Percentiles rank a stretch among this genome's conserved stretches.
Evolutionary conservation across 148 eudicot genomes (phyloP).

Genomic region (Talinum fruticosum): DNA sequence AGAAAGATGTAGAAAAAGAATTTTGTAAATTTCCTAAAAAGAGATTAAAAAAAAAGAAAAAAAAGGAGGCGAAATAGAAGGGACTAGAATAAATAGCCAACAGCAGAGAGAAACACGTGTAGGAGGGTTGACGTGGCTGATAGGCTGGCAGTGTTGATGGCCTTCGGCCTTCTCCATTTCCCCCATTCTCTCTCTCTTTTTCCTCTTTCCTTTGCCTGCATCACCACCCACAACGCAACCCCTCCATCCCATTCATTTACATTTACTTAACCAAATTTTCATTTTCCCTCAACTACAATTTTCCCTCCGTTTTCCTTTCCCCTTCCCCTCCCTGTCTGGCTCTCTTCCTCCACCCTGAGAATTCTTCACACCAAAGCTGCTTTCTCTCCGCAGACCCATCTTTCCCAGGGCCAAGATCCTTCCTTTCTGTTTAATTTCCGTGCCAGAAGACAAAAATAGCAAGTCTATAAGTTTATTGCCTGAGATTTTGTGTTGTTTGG

Average conservation of each 20-base stretch:
- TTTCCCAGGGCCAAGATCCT: slow-evolving; percentile 8
- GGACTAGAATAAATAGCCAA: neutral
- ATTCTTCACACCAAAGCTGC: too few relatives aligned
- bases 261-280: too few relatives aligned
- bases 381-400: neutral
- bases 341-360: too few relatives aligned
- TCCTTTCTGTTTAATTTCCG: slow-evolving; percentile 10
- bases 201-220: neutral
- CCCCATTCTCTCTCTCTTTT: slow-evolving; percentile 14
- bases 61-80: slow-evolving; percentile 1
- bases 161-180: neutral
- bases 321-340: neutral
- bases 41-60: neutral
- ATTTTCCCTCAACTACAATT: slow-evolving; percentile 1
- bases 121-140: slow-evolving; percentile 31
- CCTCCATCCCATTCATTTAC: neutral
- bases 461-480: neutral
- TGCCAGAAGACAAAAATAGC: neutral
- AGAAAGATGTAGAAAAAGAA: slow-evolving; percentile 2
- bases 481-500: neutral
- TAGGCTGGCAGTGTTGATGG: slow-evolving; percentile 28
- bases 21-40: neutral
- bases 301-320: slow-evolving; percentile 20
- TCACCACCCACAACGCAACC: neutral
- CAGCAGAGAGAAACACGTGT: slow-evolving; percentile 24